phyloP scores from a whole-genome alignment of 2,329 filamentous ascomycete species.

The Cryphonectria carpinicola region DNA sequence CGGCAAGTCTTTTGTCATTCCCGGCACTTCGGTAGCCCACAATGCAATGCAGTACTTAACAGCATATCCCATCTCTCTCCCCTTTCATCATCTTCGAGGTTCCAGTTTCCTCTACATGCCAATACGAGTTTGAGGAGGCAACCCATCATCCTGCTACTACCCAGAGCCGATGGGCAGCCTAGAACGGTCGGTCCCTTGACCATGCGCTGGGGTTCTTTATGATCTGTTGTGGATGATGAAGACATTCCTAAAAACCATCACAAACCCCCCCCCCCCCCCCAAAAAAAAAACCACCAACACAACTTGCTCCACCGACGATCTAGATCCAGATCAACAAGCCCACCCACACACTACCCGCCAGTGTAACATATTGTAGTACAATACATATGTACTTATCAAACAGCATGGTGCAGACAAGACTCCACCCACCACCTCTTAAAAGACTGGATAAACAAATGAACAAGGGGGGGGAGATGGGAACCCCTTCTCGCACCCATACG shows the following conservation, averaged over 20 bases:
- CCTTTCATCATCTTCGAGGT: background rate
- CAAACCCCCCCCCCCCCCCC: too few species aligned
- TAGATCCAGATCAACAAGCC: background rate
- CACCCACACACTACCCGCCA: too few species aligned
- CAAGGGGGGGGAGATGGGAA: background rate
- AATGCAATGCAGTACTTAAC: too few species aligned
- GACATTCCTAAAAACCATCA: too few species aligned
- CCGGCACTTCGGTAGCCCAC: background rate
- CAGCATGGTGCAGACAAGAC: background rate
- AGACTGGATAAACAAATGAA: background rate
- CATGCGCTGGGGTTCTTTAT: too few species aligned
- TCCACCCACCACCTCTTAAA: too few species aligned
- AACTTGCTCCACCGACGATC: background rate
- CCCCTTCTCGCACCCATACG: too few species aligned
- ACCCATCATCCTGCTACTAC: background rate
- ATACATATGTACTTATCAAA: too few species aligned
- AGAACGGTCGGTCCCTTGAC: background rate
- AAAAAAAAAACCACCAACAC: too few species aligned
- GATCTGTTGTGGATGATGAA: too few species aligned
- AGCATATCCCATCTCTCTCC: background rate
- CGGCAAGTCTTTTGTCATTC: background rate
- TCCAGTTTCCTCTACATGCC: background rate
- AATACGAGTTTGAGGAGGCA: background rate
- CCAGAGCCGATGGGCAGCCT: background rate
- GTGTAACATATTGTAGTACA: too few species aligned